These are phyloP conservation scores for Fraxinus paxiana DNA, from an alignment of 305 asterid genomes.

Conservation along the genomic window DNA sequence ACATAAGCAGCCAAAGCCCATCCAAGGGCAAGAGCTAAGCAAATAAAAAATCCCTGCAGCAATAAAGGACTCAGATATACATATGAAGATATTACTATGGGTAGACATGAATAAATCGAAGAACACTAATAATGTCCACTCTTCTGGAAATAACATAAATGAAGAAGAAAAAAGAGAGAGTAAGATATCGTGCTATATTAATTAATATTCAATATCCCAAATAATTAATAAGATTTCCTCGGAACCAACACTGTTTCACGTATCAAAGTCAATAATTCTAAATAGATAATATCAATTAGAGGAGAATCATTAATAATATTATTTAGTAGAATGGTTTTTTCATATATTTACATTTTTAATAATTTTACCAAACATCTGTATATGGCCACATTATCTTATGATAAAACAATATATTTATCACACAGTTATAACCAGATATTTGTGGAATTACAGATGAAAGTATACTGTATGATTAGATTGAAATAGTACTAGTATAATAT, in stretches of 20 bases:
- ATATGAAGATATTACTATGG: not conserved
- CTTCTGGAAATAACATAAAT: not conserved
- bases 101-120: not conserved
- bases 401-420: not conserved
- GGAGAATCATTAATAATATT: not conserved
- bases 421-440: not conserved
- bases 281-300: not conserved
- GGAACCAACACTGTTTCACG: not conserved
- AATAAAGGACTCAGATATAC: slow-evolving; percentile 6
- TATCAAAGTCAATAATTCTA: not conserved
- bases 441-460: not conserved
- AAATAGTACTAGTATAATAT: not conserved
- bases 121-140: not conserved
- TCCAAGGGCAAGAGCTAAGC: slow-evolving; percentile 86
- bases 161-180: not conserved
- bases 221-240: not conserved
- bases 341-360: not conserved
- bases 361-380: not conserved
- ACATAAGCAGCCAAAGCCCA: slow-evolving; percentile 90
- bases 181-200: not conserved
- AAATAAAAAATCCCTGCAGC: slow-evolving; percentile 72
- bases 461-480: not conserved
- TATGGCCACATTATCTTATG: not conserved
- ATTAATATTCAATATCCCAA: not conserved
- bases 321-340: not conserved